A percentile compares a stretch with the other conserved stretches of the same genome.
These are phyloP conservation scores for Clitopilus hobsonii DNA, from an alignment of 768 basidiomycete genomes.

Conservation along the genomic window DNA sequence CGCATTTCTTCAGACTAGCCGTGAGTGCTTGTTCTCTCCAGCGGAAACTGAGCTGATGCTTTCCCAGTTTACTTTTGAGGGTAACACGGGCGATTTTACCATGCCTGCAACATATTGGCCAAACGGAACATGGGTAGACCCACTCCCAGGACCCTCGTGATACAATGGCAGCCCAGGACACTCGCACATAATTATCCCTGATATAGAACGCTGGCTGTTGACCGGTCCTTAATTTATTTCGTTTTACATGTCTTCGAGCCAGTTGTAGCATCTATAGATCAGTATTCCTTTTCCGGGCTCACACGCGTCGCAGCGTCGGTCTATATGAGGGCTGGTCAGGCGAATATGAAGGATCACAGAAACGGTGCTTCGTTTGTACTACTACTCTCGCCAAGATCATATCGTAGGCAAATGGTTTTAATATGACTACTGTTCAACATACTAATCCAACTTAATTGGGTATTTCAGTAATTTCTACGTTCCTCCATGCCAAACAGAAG, in stretches of 20 bases:
- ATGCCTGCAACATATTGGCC: constrained; percentile 71
- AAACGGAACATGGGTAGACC: constrained; percentile 80
- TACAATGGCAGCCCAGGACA: background rate
- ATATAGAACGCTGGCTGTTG: too few relatives aligned
- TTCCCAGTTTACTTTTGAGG: constrained; percentile 42
- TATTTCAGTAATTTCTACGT: background rate
- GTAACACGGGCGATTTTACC: constrained; percentile 68
- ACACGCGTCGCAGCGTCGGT: background rate
- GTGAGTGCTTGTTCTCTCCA: constrained; percentile 37
- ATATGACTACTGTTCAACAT: background rate
- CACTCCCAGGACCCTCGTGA: constrained; percentile 61
- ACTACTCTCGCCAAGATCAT: too few relatives aligned
- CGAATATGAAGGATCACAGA: background rate
- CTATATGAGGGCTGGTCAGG: background rate
- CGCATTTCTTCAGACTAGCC: constrained; percentile 78
- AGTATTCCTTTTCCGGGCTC: background rate
- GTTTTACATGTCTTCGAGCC: background rate
- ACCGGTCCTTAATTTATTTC: background rate
- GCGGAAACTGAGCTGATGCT: constrained; percentile 4
- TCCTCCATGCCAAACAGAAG: background rate
- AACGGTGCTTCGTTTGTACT: too few relatives aligned
- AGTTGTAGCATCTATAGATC: background rate
- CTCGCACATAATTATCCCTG: background rate
- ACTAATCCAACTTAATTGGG: background rate
- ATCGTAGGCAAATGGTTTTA: too few relatives aligned